phyloP scores from a whole-genome alignment of 2,329 filamentous ascomycete genomes.

The Cladosporium sp. region DNA sequence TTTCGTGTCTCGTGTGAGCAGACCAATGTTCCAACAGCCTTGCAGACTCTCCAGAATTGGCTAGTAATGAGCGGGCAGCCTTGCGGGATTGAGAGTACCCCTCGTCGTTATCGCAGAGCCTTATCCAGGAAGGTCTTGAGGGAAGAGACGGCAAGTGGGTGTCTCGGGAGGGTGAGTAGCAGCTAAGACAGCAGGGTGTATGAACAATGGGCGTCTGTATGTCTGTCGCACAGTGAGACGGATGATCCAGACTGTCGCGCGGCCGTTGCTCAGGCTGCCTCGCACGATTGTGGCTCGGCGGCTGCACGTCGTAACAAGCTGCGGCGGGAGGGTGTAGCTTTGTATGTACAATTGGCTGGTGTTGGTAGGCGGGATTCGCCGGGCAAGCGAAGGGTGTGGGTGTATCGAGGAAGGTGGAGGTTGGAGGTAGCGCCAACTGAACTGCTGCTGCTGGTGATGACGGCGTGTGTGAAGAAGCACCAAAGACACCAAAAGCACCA shows the following conservation, averaged over 20 bases:
- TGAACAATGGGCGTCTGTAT: conserved; percentile 9
- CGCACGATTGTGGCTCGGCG: conserved; percentile 14
- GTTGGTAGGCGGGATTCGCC: neutral
- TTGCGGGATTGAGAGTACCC: neutral
- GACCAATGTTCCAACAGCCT: neutral
- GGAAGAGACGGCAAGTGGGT: neutral
- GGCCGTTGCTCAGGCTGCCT: conserved; percentile 9
- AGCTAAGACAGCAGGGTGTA: neutral
- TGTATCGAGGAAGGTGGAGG: neutral
- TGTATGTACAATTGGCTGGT: neutral
- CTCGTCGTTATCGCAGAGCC: conserved; percentile 4
- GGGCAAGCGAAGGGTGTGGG: neutral
- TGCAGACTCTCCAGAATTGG: neutral
- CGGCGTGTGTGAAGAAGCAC: conserved; percentile 6
- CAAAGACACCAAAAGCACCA: neutral
- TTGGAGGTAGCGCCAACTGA: neutral
- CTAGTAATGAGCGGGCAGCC: neutral
- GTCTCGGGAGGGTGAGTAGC: conserved; percentile 13
- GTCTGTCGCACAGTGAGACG: conserved; percentile 7
- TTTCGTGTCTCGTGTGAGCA: neutral
- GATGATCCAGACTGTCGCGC: conserved; percentile 7
- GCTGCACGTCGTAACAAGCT: conserved; percentile 12
- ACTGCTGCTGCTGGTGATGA: neutral
- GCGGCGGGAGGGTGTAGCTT: neutral
- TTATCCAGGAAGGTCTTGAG: conserved; percentile 2